A percentile compares a stretch with the other conserved stretches of the same genome.
phyloP scores from a whole-genome alignment of 116 monocot species.

The Iris pallida region DNA sequence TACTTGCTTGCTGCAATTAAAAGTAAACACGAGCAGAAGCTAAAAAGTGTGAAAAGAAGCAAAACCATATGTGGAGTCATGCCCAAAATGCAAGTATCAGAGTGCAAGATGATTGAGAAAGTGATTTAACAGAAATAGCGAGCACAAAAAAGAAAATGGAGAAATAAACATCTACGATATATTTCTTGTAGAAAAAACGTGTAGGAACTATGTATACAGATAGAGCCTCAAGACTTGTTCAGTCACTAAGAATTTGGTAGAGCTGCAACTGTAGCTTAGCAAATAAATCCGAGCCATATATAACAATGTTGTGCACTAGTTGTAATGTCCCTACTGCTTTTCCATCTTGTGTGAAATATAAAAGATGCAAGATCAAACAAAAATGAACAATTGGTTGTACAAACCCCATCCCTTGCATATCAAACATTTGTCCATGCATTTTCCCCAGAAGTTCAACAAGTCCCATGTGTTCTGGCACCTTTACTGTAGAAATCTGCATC shows the following conservation, averaged over 20 bases:
- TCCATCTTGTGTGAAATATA: too few relatives aligned
- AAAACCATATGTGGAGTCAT: too few relatives aligned
- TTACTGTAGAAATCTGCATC: constrained; percentile 87
- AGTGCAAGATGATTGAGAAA: neutral
- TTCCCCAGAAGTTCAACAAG: constrained; percentile 89
- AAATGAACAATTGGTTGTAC: constrained; percentile 8
- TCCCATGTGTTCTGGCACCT: constrained; percentile 84
- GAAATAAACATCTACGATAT: too few relatives aligned
- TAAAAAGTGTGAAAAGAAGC: neutral
- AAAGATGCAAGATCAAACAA: neutral
- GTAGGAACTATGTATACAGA: too few relatives aligned
- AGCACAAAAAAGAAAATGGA: too few relatives aligned
- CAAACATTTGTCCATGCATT: constrained; percentile 93
- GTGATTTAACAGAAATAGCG: too few relatives aligned
- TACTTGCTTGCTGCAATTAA: neutral
- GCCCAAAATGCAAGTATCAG: neutral
- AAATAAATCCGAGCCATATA: neutral
- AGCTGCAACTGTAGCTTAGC: neutral
- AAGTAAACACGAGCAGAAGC: too few relatives aligned
- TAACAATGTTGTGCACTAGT: neutral
- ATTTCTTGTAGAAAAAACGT: too few relatives aligned
- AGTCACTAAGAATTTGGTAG: neutral
- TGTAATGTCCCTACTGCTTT: too few relatives aligned
- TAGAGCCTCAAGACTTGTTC: too few relatives aligned
- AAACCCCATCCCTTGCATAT: constrained; percentile 86